Evolutionary conservation across 805 yeast species (phyloP).

Genomic region (Saturnispora sanitii): DNA sequence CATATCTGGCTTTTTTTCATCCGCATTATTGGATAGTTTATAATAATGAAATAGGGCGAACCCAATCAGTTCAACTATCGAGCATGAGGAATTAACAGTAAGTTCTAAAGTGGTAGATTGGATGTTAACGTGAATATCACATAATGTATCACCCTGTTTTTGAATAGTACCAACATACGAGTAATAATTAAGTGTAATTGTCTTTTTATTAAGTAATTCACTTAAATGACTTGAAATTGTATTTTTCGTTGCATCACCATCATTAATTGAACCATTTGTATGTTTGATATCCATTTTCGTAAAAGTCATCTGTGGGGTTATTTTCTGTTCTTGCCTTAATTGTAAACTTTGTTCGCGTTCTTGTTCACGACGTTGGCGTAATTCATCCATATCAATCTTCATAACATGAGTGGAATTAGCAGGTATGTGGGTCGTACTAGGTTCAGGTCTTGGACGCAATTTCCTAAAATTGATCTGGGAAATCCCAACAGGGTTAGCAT

Average conservation of each 20-base stretch:
- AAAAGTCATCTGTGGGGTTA: not conserved
- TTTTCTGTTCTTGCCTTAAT: not conserved
- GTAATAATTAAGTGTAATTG: conserved; percentile 35
- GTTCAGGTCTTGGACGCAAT: conserved; percentile 6
- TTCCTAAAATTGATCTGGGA: conserved; percentile 17
- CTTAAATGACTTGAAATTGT: conserved; percentile 26
- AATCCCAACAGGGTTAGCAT: conserved; percentile 6
- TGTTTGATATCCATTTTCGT: not conserved
- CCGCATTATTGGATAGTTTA: conserved; percentile 9
- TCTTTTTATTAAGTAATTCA: conserved; percentile 33
- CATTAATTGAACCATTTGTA: no score
- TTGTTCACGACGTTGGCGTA: not conserved
- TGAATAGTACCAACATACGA: conserved; percentile 19
- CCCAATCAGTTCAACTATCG: conserved; percentile 49
- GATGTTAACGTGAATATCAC: conserved; percentile 13
- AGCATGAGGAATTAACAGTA: conserved; percentile 27
- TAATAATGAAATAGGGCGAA: conserved; percentile 32
- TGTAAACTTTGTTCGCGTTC: not conserved
- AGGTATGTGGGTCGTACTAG: not conserved
- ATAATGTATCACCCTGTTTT: conserved; percentile 8
- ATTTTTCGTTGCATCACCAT: no score
- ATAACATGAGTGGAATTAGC: not conserved
- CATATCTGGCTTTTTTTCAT: conserved; percentile 11
- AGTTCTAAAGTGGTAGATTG: conserved; percentile 17
- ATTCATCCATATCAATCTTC: not conserved